phyloP scores from a whole-genome alignment of 306 rosid genomes.

The Rosa chinensis region DNA sequence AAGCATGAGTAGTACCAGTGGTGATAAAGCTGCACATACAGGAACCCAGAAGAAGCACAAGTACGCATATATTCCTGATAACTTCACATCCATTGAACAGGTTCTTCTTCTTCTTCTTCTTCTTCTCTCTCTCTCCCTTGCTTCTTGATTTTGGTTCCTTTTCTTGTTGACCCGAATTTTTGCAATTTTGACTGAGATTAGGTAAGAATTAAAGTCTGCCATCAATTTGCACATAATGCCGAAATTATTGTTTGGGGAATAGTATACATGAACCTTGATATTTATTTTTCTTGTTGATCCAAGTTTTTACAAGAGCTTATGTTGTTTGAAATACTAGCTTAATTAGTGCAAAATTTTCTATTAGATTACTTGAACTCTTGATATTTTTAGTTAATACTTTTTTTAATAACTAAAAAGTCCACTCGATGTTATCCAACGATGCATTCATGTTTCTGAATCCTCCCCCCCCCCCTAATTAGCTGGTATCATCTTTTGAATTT shows the following conservation, averaged over 20 bases:
- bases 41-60: slow-evolving; percentile 47
- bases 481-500: not conserved
- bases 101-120: slow-evolving; percentile 24
- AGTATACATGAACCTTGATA: not conserved
- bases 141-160: not conserved
- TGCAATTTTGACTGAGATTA: not conserved
- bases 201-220: not conserved
- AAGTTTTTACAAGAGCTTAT: not conserved
- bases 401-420: too few relatives aligned
- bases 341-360: too few relatives aligned
- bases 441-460: too few relatives aligned
- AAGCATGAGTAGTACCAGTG: not conserved
- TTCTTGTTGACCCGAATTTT: not conserved
- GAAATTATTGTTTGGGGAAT: too few relatives aligned
- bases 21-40: slow-evolving; percentile 3
- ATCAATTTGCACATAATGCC: not conserved
- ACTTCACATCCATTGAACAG: slow-evolving; percentile 61
- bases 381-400: too few relatives aligned
- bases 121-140: not conserved
- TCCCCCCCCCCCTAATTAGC: not conserved
- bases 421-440: too few relatives aligned
- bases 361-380: too few relatives aligned
- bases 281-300: not conserved
- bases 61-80: slow-evolving; percentile 57
- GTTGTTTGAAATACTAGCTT: not conserved